Percentiles rank a stretch among this genome's conserved stretches.
Conservation (phyloP, 768 basidiomycete genomes). For the Trametes punicea region DNA sequence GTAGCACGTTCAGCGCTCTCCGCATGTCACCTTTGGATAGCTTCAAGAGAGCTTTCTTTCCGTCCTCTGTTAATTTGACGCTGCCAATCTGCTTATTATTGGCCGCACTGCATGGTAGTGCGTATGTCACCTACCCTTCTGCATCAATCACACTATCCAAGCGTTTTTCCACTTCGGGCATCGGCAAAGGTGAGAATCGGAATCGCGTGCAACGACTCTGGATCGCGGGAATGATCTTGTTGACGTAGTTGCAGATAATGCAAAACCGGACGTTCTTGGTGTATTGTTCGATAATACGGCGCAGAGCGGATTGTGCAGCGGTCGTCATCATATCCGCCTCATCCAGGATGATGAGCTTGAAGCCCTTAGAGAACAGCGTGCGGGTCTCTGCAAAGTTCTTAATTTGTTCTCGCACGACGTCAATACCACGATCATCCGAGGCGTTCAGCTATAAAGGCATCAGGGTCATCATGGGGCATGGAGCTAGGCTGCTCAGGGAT, state of each 20-base stretch:
- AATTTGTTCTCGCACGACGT: conserved; percentile 97
- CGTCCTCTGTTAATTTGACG: conserved; percentile 82
- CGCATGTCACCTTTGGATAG: conserved; percentile 99
- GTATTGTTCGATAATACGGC: conserved; percentile 97
- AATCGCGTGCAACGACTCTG: conserved; percentile 98
- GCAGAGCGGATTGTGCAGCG: conserved; percentile 92
- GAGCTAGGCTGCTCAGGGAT: background rate
- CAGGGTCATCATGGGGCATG: background rate
- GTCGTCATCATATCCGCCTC: conserved; percentile 99
- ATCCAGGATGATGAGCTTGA: conserved; percentile 96
- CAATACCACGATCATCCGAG: conserved; percentile 97
- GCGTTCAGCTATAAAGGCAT: conserved; percentile 76
- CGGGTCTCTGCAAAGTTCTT: conserved; percentile 98
- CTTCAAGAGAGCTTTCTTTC: conserved; percentile 85
- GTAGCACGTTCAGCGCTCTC: conserved; percentile 90
- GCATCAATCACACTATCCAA: conserved; percentile 73
- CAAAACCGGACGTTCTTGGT: conserved; percentile 99
- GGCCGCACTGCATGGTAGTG: background rate
- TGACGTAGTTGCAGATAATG: conserved; percentile 99
- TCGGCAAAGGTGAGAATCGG: conserved; percentile 91
- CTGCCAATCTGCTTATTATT: conserved; percentile 38
- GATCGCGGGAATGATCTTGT: conserved; percentile 97
- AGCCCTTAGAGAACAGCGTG: conserved; percentile 87
- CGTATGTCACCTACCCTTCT: conserved; percentile 61
- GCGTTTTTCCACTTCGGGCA: conserved; percentile 80